Evolutionary conservation across 2,329 filamentous ascomycete genomes (phyloP).

Genomic region (Fusarium sp.): DNA sequence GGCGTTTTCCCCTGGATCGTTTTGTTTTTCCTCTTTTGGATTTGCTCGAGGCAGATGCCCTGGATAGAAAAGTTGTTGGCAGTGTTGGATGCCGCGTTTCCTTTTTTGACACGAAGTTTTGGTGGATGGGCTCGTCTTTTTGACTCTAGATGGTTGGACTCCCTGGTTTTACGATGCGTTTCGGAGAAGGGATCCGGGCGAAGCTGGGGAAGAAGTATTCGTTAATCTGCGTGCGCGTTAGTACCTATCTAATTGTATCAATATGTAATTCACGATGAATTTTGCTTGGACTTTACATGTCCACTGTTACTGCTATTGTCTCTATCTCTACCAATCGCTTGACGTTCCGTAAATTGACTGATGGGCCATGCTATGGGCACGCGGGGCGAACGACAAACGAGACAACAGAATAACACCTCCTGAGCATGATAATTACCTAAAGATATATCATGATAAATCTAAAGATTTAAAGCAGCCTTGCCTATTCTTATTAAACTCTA

Average conservation of each 20-base stretch:
- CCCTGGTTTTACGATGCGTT: slow-evolving; percentile 9
- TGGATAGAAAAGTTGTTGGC: slow-evolving; percentile 26
- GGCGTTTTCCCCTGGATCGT: slow-evolving; percentile 36
- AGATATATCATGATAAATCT: background rate
- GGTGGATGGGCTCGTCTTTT: background rate
- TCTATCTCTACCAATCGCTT: background rate
- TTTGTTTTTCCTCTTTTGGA: background rate
- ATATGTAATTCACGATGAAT: slow-evolving; percentile 25
- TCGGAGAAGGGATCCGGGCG: slow-evolving; percentile 19
- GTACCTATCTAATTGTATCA: slow-evolving; percentile 24
- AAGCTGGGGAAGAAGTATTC: slow-evolving; percentile 12
- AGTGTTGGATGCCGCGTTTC: slow-evolving; percentile 13
- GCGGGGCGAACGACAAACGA: background rate
- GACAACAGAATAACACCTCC: background rate
- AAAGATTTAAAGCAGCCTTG: background rate
- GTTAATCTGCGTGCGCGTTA: slow-evolving; percentile 21
- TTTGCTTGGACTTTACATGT: background rate
- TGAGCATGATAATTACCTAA: background rate
- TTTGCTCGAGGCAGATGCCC: slow-evolving; percentile 9
- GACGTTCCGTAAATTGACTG: background rate
- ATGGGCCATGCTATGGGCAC: background rate
- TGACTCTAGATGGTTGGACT: background rate
- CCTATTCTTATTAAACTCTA: background rate
- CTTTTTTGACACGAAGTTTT: background rate
- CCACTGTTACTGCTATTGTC: background rate